A percentile compares a stretch with the other conserved stretches of the same genome.
These are phyloP conservation scores for Vigna angularis DNA, from an alignment of 306 rosid genomes.

Conservation along the genomic window DNA sequence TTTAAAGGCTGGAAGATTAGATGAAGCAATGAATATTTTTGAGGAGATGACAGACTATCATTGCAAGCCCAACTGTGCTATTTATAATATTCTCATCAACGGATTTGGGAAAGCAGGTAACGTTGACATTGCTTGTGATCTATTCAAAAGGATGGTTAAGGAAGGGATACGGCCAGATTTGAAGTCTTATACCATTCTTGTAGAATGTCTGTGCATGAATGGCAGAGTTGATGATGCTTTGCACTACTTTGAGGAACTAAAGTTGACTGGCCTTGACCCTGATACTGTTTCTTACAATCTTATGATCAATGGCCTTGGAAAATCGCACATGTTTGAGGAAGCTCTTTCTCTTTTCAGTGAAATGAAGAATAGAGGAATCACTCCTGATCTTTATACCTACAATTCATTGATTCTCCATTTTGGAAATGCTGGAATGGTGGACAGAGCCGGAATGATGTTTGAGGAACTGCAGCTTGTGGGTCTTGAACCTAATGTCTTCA, in stretches of 20 bases:
- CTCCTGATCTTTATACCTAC: slow-evolving; percentile 86
- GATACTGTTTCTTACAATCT: slow-evolving; percentile 77
- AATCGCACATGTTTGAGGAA: slow-evolving; percentile 68
- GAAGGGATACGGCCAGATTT: slow-evolving; percentile 91
- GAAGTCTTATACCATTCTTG: slow-evolving; percentile 87
- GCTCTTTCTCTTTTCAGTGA: slow-evolving; percentile 77
- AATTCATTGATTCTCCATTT: slow-evolving; percentile 81
- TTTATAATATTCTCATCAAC: slow-evolving; percentile 86
- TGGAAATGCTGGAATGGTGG: slow-evolving; percentile 87
- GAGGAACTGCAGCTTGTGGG: slow-evolving; percentile 79
- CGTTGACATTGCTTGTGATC: slow-evolving; percentile 64
- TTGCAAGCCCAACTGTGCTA: slow-evolving; percentile 82
- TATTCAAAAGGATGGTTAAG: slow-evolving; percentile 78
- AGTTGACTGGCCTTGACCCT: slow-evolving; percentile 78
- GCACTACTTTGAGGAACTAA: slow-evolving; percentile 77
- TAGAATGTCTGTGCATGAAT: slow-evolving; percentile 69
- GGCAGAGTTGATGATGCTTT: slow-evolving; percentile 88
- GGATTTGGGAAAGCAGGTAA: slow-evolving; percentile 89
- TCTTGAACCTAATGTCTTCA: slow-evolving; percentile 89
- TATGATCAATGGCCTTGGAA: slow-evolving; percentile 86
- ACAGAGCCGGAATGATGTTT: slow-evolving; percentile 72
- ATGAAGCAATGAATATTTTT: slow-evolving; percentile 81
- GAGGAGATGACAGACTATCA: slow-evolving; percentile 81
- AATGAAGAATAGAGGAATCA: slow-evolving; percentile 71
- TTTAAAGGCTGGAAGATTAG: slow-evolving; percentile 73